phyloP scores from a whole-genome alignment of 2,329 filamentous ascomycete genomes.

The Cercospora sojina region DNA sequence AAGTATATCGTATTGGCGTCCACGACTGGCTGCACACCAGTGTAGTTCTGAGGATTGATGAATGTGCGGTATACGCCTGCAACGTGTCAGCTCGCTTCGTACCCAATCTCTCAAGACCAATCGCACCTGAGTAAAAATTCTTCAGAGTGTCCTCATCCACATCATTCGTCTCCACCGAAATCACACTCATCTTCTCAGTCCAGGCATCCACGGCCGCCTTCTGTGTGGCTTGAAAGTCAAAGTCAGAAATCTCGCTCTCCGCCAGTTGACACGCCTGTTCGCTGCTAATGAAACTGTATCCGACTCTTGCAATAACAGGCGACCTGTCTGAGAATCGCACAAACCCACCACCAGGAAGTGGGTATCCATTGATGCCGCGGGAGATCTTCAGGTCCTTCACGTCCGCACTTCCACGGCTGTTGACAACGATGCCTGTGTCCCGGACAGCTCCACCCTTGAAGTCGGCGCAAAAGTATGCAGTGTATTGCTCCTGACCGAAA shows the following conservation, averaged over 20 bases:
- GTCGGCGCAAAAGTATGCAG: conserved; percentile 61
- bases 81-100: conserved; percentile 40
- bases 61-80: conserved; percentile 47
- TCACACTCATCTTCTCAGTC: conserved; percentile 42
- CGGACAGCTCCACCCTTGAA: conserved; percentile 54
- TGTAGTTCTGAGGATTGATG: conserved; percentile 49
- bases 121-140: conserved; percentile 52
- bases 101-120: no score
- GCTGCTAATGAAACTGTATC: conserved; percentile 65
- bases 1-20: conserved; percentile 27
- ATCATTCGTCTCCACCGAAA: conserved; percentile 40
- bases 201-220: conserved; percentile 42
- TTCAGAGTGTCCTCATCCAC: conserved; percentile 33
- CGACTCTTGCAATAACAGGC: conserved; percentile 55
- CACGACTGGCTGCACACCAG: conserved; percentile 44
- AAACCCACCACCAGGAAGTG: conserved; percentile 42
- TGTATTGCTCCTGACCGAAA: conserved; percentile 60
- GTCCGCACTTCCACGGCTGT: conserved; percentile 50
- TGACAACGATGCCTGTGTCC: conserved; percentile 51
- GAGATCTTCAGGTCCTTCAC: conserved; percentile 40
- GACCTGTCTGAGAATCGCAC: conserved; percentile 47
- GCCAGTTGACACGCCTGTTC: conserved; percentile 61
- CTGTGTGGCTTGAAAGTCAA: conserved; percentile 58
- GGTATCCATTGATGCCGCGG: conserved; percentile 41
- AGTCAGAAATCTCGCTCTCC: conserved; percentile 59